Evolutionary conservation across 495 filamentous ascomycete species (phyloP).

Genomic region (Lophium mytilinum): DNA sequence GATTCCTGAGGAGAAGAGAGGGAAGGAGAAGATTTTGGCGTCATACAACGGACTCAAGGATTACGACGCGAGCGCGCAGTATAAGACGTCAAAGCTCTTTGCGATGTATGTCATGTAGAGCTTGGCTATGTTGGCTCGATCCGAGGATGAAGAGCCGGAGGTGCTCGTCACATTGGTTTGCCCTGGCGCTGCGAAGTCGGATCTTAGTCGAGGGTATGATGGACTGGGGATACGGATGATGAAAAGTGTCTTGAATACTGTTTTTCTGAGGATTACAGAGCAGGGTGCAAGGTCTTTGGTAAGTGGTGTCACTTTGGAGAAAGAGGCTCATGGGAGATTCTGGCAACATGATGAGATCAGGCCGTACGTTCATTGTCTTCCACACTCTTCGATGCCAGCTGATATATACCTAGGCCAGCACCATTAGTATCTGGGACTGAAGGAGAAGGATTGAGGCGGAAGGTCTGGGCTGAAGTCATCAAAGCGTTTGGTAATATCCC

Average conservation of each 20-base stretch:
- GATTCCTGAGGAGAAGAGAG: not conserved
- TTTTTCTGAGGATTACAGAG: constrained; percentile 5
- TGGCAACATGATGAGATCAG: constrained; percentile 15
- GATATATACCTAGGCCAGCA: not conserved
- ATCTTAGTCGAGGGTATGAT: constrained; percentile 14
- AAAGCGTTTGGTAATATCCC: not conserved
- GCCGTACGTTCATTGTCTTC: not conserved
- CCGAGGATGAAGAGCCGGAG: not conserved
- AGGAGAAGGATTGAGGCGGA: not conserved
- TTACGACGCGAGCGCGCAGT: constrained; percentile 5
- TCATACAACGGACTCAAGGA: constrained; percentile 9
- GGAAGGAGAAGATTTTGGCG: constrained; percentile 1
- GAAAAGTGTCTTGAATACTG: not conserved
- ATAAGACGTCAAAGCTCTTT: constrained; percentile 15
- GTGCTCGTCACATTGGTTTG: constrained; percentile 19
- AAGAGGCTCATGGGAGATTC: constrained; percentile 16
- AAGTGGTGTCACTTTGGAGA: constrained; percentile 14
- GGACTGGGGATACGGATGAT: not conserved
- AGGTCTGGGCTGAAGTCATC: not conserved
- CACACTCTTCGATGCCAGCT: not conserved
- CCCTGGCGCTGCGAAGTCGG: constrained; percentile 9
- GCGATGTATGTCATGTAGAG: constrained; percentile 11
- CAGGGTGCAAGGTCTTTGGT: constrained; percentile 13
- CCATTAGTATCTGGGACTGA: not conserved
- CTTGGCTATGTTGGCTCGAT: not conserved